Evolutionary conservation across 225 moss, liverwort and hornwort species (phyloP).

Genomic region (Polytrichum commune): DNA sequence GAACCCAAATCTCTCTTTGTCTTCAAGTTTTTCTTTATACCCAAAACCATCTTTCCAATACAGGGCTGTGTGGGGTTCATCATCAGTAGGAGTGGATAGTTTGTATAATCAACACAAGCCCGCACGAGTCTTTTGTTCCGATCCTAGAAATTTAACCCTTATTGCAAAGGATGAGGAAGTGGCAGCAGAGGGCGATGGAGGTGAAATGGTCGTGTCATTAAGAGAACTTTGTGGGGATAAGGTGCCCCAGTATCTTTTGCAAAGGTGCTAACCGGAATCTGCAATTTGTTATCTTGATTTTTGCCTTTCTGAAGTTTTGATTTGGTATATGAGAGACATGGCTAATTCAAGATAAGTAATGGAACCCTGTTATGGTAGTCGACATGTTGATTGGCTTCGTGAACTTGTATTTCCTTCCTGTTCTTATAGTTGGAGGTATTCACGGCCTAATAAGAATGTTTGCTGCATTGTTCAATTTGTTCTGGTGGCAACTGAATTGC

Average conservation of each 20-base stretch:
- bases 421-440: too few species aligned
- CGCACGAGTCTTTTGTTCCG: constrained; percentile 8
- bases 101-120: neutral
- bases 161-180: constrained; percentile 21
- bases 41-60: neutral
- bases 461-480: neutral
- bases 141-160: constrained; percentile 17
- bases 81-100: neutral
- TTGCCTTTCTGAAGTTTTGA: too few species aligned
- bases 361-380: too few species aligned
- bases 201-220: constrained; percentile 12
- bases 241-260: constrained; percentile 43
- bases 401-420: too few species aligned
- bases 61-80: neutral
- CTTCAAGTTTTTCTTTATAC: too few species aligned
- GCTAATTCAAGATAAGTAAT: too few species aligned
- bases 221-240: constrained; percentile 39
- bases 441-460: neutral
- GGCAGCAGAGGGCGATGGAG: neutral
- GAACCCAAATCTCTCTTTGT: neutral
- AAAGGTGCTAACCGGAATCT: constrained; percentile 20
- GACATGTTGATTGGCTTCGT: too few species aligned
- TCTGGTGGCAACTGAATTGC: neutral
- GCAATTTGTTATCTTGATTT: neutral
- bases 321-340: too few species aligned